These are phyloP conservation scores for Pulveroboletus sp. DNA, from an alignment of 768 basidiomycete genomes.

Conservation along the genomic window DNA sequence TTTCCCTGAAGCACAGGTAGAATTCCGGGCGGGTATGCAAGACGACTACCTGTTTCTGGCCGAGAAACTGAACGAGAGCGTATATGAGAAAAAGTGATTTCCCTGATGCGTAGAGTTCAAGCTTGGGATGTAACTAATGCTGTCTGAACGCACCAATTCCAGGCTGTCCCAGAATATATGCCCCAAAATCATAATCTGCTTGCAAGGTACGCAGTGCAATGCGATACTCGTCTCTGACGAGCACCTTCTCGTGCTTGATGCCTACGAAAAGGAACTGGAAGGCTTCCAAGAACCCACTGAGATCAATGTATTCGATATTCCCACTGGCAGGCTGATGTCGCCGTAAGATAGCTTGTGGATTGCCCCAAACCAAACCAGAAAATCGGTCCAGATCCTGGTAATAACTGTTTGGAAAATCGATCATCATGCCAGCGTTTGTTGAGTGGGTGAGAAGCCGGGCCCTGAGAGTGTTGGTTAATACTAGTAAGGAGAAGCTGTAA, in stretches of 20 bases:
- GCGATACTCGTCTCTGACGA: background rate
- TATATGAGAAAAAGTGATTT: conserved; percentile 1
- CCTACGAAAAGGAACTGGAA: background rate
- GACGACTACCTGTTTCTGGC: background rate
- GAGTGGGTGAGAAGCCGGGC: too few relatives aligned
- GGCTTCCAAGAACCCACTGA: background rate
- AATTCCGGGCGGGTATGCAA: background rate
- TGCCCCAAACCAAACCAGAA: background rate
- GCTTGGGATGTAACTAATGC: too few relatives aligned
- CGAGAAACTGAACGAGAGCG: background rate
- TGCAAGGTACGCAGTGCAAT: background rate
- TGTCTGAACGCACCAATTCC: conserved; percentile 2
- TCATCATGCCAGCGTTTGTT: too few relatives aligned
- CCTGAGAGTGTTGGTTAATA: too few relatives aligned
- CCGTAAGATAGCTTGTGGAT: background rate
- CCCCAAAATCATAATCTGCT: background rate
- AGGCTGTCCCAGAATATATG: conserved; percentile 3
- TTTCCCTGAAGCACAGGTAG: background rate
- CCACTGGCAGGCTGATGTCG: background rate
- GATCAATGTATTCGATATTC: background rate
- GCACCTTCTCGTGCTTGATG: background rate
- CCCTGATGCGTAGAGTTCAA: background rate
- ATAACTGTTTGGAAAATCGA: too few relatives aligned
- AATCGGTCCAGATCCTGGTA: background rate
- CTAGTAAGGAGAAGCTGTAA: too few relatives aligned